Evolutionary conservation across 2,329 filamentous ascomycete genomes (phyloP).

Genomic region (Colletotrichum falcatum): DNA sequence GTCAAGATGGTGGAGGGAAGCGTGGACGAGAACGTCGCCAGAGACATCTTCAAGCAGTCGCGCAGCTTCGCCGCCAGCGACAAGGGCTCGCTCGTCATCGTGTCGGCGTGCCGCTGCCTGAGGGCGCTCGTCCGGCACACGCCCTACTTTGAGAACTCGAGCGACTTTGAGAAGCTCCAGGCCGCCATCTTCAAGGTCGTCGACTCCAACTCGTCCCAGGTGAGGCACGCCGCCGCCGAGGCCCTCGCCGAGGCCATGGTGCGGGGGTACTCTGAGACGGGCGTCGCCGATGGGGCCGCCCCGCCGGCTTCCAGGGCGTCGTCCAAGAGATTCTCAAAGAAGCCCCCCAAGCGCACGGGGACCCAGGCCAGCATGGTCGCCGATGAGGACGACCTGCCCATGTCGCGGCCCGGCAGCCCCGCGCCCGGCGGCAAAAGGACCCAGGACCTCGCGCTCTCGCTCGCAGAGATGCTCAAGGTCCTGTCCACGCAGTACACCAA

Average conservation of each 20-base stretch:
- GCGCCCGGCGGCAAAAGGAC: slow-evolving; percentile 76
- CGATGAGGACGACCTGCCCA: slow-evolving; percentile 78
- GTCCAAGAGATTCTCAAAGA: slow-evolving; percentile 77
- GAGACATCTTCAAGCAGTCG: slow-evolving; percentile 93
- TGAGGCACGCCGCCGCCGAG: slow-evolving; percentile 87
- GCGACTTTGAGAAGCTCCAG: slow-evolving; percentile 91
- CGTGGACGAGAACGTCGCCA: slow-evolving; percentile 85
- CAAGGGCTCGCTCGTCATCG: slow-evolving; percentile 85
- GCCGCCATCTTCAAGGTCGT: slow-evolving; percentile 86
- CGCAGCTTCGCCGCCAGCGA: slow-evolving; percentile 81
- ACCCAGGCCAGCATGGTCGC: slow-evolving; percentile 71
- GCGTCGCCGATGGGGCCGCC: slow-evolving; percentile 55
- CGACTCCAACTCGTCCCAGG: slow-evolving; percentile 79
- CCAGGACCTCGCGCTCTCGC: slow-evolving; percentile 78
- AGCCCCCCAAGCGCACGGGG: slow-evolving; percentile 66
- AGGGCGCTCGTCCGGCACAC: slow-evolving; percentile 79
- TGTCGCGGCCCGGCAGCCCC: slow-evolving; percentile 77
- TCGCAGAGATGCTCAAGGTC: slow-evolving; percentile 82
- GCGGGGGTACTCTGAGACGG: slow-evolving; percentile 78
- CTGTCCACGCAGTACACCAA: slow-evolving; percentile 85
- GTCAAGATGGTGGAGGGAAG: slow-evolving; percentile 79
- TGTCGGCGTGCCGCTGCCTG: slow-evolving; percentile 82
- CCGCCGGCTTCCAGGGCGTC: slow-evolving; percentile 62
- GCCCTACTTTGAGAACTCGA: slow-evolving; percentile 85
- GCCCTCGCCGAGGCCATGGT: slow-evolving; percentile 87